Conservation (phyloP, 768 basidiomycete species). For the Ramaria sp. region DNA sequence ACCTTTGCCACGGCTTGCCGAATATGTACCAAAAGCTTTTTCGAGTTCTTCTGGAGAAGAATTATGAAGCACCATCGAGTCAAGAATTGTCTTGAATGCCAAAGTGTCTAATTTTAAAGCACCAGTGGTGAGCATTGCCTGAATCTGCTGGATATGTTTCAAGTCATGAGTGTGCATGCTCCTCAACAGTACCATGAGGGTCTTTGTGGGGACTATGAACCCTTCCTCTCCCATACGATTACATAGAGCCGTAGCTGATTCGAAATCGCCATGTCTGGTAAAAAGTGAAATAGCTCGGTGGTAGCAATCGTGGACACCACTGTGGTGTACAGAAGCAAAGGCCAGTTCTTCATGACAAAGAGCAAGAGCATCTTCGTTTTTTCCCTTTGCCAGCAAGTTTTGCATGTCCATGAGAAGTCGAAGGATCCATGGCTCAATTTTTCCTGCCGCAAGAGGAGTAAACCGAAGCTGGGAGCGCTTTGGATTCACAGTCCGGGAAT, state of each 20-base stretch:
- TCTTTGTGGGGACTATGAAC: not conserved
- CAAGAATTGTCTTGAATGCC: constrained; percentile 5
- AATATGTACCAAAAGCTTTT: not conserved
- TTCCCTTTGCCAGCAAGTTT: not conserved
- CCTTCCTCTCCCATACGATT: constrained; percentile 4
- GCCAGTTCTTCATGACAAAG: not conserved
- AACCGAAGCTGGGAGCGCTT: not conserved
- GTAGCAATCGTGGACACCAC: not conserved
- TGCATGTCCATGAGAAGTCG: not conserved
- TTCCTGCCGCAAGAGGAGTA: not conserved
- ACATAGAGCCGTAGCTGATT: constrained; percentile 1
- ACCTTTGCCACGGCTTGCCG: not conserved
- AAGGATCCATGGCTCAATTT: not conserved
- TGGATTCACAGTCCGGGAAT: not conserved
- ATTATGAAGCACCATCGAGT: not conserved
- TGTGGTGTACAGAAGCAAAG: not conserved
- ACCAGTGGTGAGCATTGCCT: not conserved
- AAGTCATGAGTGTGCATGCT: not conserved
- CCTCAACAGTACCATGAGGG: constrained; percentile 4
- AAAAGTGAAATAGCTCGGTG: constrained; percentile 4
- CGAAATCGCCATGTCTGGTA: constrained; percentile 1
- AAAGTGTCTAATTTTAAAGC: constrained; percentile 3
- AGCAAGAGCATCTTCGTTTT: not conserved
- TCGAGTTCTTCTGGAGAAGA: constrained; percentile 1
- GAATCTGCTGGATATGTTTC: not conserved